A percentile compares a stretch with the other conserved stretches of the same genome.
Evolutionary conservation across 257 asterid genomes (phyloP).

Genomic region (Forsythia suspensa): DNA sequence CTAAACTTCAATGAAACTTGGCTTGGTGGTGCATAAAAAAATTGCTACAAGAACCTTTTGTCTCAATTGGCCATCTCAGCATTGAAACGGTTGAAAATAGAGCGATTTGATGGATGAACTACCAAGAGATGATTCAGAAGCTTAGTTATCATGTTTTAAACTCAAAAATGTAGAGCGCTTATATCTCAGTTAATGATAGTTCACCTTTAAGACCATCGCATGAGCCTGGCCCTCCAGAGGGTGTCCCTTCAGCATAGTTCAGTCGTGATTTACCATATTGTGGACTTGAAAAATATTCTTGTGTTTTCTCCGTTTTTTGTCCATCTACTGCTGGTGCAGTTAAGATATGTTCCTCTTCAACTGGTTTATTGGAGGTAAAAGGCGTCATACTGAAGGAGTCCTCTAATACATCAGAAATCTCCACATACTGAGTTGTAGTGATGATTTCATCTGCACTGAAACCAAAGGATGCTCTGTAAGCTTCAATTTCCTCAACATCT

Average conservation of each 20-base stretch:
- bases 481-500: slow-evolving; percentile 93
- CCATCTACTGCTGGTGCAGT: slow-evolving; percentile 33
- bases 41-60: neutral
- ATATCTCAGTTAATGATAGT: neutral
- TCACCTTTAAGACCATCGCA: slow-evolving; percentile 43
- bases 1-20: neutral
- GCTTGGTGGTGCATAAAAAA: neutral
- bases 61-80: neutral
- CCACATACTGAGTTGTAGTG: slow-evolving; percentile 80
- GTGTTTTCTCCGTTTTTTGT: slow-evolving; percentile 28
- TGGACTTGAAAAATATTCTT: slow-evolving; percentile 31
- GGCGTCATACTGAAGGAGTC: slow-evolving; percentile 77
- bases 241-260: slow-evolving; percentile 29
- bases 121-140: neutral
- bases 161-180: neutral
- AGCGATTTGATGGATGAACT: no score
- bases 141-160: neutral
- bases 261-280: slow-evolving; percentile 33
- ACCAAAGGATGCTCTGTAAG: slow-evolving; percentile 97
- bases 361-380: slow-evolving; percentile 37
- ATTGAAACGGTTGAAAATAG: neutral
- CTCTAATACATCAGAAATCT: slow-evolving; percentile 76
- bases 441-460: slow-evolving; percentile 98
- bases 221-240: slow-evolving; percentile 28
- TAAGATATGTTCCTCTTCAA: slow-evolving; percentile 32